Percentiles rank a stretch among this genome's conserved stretches.
These are phyloP conservation scores for Starmerella vitae DNA, from an alignment of 805 yeast genomes.

Conservation along the genomic window DNA sequence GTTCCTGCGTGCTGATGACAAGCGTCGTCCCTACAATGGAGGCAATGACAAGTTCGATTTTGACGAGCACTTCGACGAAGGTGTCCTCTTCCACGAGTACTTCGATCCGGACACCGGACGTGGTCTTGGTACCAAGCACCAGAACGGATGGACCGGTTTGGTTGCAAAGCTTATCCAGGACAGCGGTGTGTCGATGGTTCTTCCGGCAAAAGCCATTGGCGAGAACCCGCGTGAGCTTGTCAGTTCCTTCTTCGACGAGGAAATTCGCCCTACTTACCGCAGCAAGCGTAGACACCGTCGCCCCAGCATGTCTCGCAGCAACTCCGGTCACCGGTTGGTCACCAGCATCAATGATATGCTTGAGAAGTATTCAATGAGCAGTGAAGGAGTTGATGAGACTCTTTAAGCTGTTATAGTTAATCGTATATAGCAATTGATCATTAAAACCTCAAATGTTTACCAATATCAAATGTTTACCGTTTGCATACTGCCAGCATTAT, in stretches of 20 bases:
- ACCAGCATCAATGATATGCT: slow-evolving; percentile 18
- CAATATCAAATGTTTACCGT: too few relatives aligned
- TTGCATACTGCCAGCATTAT: too few relatives aligned
- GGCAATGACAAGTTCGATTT: slow-evolving; percentile 32
- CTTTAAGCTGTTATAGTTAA: too few relatives aligned
- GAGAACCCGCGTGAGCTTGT: slow-evolving; percentile 27
- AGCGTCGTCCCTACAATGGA: slow-evolving; percentile 67
- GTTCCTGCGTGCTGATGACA: slow-evolving; percentile 48
- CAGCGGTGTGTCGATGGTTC: slow-evolving; percentile 56
- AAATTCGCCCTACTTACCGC: slow-evolving; percentile 14
- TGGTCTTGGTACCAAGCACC: slow-evolving; percentile 87
- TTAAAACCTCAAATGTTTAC: too few relatives aligned
- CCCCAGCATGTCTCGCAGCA: slow-evolving; percentile 10
- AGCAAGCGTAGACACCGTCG: slow-evolving; percentile 19
- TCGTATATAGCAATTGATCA: too few relatives aligned
- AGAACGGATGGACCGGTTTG: slow-evolving; percentile 92
- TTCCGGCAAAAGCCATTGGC: slow-evolving; percentile 22
- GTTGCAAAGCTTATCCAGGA: slow-evolving; percentile 84
- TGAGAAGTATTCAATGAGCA: slow-evolving; percentile 16
- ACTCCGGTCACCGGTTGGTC: slow-evolving; percentile 17
- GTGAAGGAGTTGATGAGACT: slow-evolving; percentile 17
- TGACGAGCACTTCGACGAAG: slow-evolving; percentile 62
- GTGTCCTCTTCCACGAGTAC: slow-evolving; percentile 69
- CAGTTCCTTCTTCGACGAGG: slow-evolving; percentile 28
- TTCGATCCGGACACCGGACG: slow-evolving; percentile 92